These are phyloP conservation scores for Penicillium sp. DNA, from an alignment of 2,329 filamentous ascomycete genomes.

Conservation along the genomic window DNA sequence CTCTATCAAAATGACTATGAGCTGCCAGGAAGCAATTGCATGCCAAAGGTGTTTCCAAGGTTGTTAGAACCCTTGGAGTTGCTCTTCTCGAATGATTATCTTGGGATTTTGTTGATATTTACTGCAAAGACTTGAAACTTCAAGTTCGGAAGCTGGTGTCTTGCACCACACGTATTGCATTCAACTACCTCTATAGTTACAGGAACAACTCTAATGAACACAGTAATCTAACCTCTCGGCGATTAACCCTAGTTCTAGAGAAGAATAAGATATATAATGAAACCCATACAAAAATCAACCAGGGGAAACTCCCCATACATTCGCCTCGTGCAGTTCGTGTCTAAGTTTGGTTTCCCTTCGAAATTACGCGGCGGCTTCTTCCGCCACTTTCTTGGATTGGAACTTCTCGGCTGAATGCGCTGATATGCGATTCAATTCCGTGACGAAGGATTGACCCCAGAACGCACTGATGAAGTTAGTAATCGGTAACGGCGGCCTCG, in stretches of 20 bases:
- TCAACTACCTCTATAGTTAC: not conserved
- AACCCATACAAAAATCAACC: slow-evolving; percentile 1
- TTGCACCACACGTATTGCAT: not conserved
- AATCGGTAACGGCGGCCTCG: not conserved
- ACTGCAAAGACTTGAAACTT: not conserved
- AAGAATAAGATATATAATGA: slow-evolving; percentile 7
- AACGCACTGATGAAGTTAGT: slow-evolving; percentile 64
- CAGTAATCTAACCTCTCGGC: not conserved
- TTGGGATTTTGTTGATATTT: not conserved
- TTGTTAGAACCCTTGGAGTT: too few species aligned
- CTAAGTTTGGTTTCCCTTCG: slow-evolving; percentile 23
- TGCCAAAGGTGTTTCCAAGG: not conserved
- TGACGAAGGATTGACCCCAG: slow-evolving; percentile 93
- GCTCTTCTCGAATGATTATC: not conserved
- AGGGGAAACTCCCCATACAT: slow-evolving; percentile 10
- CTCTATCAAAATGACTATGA: not conserved
- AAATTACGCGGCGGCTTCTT: slow-evolving; percentile 8
- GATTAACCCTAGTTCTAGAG: slow-evolving; percentile 12
- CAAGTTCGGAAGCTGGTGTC: not conserved
- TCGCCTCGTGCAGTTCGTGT: slow-evolving; percentile 31
- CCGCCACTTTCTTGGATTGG: slow-evolving; percentile 33
- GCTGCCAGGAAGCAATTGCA: too few species aligned
- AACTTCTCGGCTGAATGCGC: slow-evolving; percentile 40
- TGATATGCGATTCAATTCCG: slow-evolving; percentile 69
- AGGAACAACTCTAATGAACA: not conserved